Base-by-base conservation (phyloP, 805 yeast genomes). In the Lachancea sp. region DNA sequence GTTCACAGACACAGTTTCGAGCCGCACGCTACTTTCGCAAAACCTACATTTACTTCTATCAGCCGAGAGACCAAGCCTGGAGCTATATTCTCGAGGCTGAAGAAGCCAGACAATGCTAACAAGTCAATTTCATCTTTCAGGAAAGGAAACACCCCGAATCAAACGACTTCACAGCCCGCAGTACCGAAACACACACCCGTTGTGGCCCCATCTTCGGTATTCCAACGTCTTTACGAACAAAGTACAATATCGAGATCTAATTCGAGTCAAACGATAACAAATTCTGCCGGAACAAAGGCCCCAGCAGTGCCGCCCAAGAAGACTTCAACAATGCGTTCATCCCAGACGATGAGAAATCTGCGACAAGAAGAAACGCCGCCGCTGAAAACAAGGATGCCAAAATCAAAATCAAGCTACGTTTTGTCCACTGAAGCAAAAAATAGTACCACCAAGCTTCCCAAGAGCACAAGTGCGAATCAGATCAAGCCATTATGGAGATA, bases 21-120 rank as follows among this genome's bases (percentile, higher is more conserved):
- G 45, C 46, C 49, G 19, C 53, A 57, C 5, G 59, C 62, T 22
- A 49, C 51, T n/a, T 58, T 58, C 38, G 46, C 57, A 34, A 46
- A 45, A 35, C 60, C 62, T 2, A 58, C 62, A 3, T 49, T 52
- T 13, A 58, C 57, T 37, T 58, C 59, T 8, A 41, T 55, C 44
- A 55, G 54, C 30, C 51, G 52, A 35, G 42, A 43, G 26, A 43
- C 32, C 2, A 43, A 38, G 34, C 46, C 46, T 25, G 46, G 46
- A 13, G 46, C 46, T 10, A 43, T 43, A 4, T 43, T 43, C 27
- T 37, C 46, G 18, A 37, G 25, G 16, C 38, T 43, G 12, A 43
- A 38, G 18, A 43, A 38, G 16, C 40, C 44, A 9, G 46, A 31
- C 3, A 26, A 35, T 26, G 30, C 32, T 13, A 36, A 42, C 7